Conservation (phyloP, 176 grass and related monocot genomes). For the Chrysopogon serrulatus region DNA sequence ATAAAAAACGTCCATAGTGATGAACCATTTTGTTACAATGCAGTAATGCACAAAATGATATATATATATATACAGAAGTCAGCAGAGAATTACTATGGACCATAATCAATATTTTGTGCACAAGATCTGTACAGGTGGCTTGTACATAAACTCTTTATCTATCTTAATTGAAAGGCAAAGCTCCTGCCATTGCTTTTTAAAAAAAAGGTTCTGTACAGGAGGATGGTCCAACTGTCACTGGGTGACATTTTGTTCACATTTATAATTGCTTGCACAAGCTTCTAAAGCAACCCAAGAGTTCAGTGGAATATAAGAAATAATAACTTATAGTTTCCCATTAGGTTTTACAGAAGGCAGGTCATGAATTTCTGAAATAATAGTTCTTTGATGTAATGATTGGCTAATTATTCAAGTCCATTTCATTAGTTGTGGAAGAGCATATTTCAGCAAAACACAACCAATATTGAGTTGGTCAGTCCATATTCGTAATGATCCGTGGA, state of each 20-base stretch:
- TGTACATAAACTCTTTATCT: too few relatives aligned
- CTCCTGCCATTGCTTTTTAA: too few relatives aligned
- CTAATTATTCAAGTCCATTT: background rate
- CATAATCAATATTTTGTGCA: background rate
- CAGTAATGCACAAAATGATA: background rate
- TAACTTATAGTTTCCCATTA: background rate
- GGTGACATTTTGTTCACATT: background rate
- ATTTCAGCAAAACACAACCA: background rate
- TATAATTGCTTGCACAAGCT: background rate
- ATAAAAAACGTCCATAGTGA: background rate
- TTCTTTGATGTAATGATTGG: background rate
- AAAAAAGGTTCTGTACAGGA: slow-evolving; percentile 19
- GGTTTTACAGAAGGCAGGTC: background rate
- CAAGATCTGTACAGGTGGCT: too few relatives aligned
- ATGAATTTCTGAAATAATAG: background rate
- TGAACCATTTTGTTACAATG: background rate
- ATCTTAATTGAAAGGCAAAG: too few relatives aligned
- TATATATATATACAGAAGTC: background rate
- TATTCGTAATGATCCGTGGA: background rate
- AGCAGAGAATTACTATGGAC: slow-evolving; percentile 1
- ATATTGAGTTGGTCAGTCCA: background rate
- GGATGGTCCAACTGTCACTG: background rate
- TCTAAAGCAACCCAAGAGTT: background rate
- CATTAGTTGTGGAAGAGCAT: background rate
- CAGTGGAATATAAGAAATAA: slow-evolving; percentile 14